phyloP scores from a whole-genome alignment of 352 stramenopile species.

The Globisporangium nagaii region DNA sequence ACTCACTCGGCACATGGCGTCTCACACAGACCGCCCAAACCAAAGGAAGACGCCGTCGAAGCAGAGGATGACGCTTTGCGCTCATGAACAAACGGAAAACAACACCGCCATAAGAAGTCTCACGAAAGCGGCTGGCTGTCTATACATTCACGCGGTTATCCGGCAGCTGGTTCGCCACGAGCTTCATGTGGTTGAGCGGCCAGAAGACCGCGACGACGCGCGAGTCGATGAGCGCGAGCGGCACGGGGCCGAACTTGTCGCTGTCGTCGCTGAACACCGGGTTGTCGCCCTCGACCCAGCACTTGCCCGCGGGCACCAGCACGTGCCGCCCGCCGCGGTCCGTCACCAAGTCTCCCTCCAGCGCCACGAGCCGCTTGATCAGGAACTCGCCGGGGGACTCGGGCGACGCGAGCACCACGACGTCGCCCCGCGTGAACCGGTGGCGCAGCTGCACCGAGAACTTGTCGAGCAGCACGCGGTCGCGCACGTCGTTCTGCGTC shows the following conservation, averaged over 20 bases:
- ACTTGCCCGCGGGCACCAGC: slow-evolving; percentile 67
- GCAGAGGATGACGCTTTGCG: too few species aligned
- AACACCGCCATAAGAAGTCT: too few species aligned
- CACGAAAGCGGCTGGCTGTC: too few species aligned
- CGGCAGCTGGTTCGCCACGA: slow-evolving; percentile 47
- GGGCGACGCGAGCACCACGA: slow-evolving; percentile 75
- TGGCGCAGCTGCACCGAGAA: slow-evolving; percentile 77
- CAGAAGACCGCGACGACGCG: slow-evolving; percentile 76
- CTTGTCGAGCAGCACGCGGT: slow-evolving; percentile 83
- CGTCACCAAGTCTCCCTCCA: slow-evolving; percentile 71
- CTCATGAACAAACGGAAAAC: too few species aligned
- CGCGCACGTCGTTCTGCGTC: slow-evolving; percentile 50
- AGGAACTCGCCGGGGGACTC: slow-evolving; percentile 47
- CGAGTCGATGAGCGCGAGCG: slow-evolving; percentile 76
- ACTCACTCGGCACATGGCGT: too few species aligned
- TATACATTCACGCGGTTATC: slow-evolving; percentile 55
- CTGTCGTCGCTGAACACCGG: slow-evolving; percentile 71
- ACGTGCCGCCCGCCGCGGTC: slow-evolving; percentile 29
- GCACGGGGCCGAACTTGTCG: slow-evolving; percentile 67
- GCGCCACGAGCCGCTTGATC: slow-evolving; percentile 72
- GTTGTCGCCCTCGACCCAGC: slow-evolving; percentile 85
- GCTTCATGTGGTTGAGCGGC: slow-evolving; percentile 59
- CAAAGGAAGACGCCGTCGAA: too few species aligned
- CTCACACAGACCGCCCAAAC: too few species aligned
- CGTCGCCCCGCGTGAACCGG: slow-evolving; percentile 57